phyloP scores from a whole-genome alignment of 2,329 filamentous ascomycete species.

The Arthrocladium fulminans region DNA sequence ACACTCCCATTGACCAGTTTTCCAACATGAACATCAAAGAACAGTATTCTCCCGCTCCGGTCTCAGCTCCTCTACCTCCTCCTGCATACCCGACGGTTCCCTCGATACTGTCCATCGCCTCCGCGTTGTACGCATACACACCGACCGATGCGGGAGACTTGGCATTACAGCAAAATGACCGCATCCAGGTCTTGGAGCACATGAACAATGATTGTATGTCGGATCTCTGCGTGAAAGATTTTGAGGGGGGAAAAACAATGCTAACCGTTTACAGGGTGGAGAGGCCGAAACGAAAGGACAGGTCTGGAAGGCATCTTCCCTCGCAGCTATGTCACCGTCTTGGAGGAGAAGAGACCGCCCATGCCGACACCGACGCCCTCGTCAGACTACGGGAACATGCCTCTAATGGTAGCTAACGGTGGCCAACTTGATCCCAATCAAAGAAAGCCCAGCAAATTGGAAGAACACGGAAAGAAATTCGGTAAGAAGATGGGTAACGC shows the following conservation, averaged over 20 bases:
- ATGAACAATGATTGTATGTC: constrained; percentile 80
- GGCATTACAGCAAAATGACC: constrained; percentile 70
- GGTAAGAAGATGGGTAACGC: constrained; percentile 85
- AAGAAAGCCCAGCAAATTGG: constrained; percentile 52
- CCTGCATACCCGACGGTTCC: constrained; percentile 44
- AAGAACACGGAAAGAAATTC: constrained; percentile 82
- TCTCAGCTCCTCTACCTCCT: constrained; percentile 38
- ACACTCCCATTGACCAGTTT: constrained; percentile 32
- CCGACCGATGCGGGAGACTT: constrained; percentile 75
- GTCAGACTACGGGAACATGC: constrained; percentile 51
- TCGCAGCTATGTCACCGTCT: constrained; percentile 69
- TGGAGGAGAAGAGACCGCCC: constrained; percentile 47
- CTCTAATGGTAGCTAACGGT: constrained; percentile 61
- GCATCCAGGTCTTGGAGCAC: constrained; percentile 72
- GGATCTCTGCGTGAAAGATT: background rate
- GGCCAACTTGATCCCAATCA: constrained; percentile 29
- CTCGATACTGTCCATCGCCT: constrained; percentile 60
- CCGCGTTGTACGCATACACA: constrained; percentile 74
- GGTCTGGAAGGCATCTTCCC: constrained; percentile 88
- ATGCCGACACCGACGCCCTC: constrained; percentile 31
- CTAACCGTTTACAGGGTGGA: constrained; percentile 48
- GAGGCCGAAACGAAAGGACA: constrained; percentile 75
- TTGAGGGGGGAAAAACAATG: background rate
- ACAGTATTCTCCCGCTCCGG: constrained; percentile 34
- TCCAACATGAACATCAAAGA: constrained; percentile 37